Percentiles rank a stretch among this genome's conserved stretches.
These are phyloP conservation scores for Pythium dissotocum DNA, from an alignment of 352 stramenopile genomes.

Conservation along the genomic window DNA sequence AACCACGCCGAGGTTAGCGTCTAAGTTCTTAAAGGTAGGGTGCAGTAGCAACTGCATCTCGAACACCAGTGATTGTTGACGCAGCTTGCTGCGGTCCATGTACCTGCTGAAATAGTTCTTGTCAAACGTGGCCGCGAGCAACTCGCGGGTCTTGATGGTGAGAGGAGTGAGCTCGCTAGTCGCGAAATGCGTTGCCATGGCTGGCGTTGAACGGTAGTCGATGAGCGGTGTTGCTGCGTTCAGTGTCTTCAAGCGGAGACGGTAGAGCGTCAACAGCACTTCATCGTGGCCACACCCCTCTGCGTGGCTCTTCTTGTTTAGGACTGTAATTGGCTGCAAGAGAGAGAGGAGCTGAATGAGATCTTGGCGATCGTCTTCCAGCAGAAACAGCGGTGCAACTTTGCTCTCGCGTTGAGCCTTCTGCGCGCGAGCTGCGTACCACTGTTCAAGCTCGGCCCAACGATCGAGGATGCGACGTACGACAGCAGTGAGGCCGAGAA, in stretches of 20 bases:
- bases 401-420: background rate
- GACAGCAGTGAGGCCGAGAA: conserved; percentile 6
- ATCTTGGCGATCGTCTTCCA: background rate
- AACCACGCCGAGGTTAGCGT: conserved; percentile 1
- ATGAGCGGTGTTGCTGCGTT: background rate
- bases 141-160: background rate
- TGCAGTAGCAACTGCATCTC: conserved; percentile 14
- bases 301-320: conserved; percentile 9
- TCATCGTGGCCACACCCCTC: background rate
- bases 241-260: background rate
- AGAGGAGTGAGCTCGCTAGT: background rate
- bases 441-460: background rate
- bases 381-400: background rate
- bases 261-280: background rate
- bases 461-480: background rate
- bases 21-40: conserved; percentile 12
- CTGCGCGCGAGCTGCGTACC: background rate
- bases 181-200: background rate
- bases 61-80: conserved; percentile 4
- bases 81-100: background rate
- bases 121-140: conserved; percentile 10
- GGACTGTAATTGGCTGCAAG: conserved; percentile 3
- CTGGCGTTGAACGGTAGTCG: background rate
- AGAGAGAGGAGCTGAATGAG: conserved; percentile 15
- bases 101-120: conserved; percentile 16